Conservation (phyloP, 2,329 filamentous ascomycete species). For the Penicillium sp. region DNA sequence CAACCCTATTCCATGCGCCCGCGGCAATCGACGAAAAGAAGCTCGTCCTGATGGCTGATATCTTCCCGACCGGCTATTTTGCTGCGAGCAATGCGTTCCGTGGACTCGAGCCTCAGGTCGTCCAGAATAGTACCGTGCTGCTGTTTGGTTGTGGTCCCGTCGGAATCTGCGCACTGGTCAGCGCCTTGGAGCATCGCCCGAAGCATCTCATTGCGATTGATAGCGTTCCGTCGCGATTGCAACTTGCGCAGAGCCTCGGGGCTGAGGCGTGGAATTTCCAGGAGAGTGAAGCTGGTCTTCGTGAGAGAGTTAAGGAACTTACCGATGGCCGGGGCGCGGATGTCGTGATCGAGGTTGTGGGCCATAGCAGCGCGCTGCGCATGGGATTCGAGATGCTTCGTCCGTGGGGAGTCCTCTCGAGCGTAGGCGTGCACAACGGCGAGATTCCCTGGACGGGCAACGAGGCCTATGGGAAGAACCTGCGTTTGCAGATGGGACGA, state of each 20-base stretch:
- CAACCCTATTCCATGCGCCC: slow-evolving; percentile 72
- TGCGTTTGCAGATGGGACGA: slow-evolving; percentile 71
- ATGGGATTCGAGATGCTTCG: slow-evolving; percentile 72
- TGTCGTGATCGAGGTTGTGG: slow-evolving; percentile 76
- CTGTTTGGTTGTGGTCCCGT: slow-evolving; percentile 81
- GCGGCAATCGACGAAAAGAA: slow-evolving; percentile 68
- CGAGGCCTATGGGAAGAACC: slow-evolving; percentile 67
- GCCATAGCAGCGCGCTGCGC: slow-evolving; percentile 64
- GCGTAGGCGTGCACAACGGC: slow-evolving; percentile 72
- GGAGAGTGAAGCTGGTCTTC: slow-evolving; percentile 62
- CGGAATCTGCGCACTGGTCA: slow-evolving; percentile 78
- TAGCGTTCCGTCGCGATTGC: slow-evolving; percentile 70
- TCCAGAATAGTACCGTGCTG: slow-evolving; percentile 53
- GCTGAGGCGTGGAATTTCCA: slow-evolving; percentile 80
- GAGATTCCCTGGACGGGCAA: slow-evolving; percentile 67
- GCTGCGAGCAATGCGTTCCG: slow-evolving; percentile 74
- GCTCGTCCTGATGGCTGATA: slow-evolving; percentile 85
- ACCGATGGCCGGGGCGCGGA: slow-evolving; percentile 81
- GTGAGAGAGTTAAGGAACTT: slow-evolving; percentile 61
- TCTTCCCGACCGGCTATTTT: slow-evolving; percentile 81
- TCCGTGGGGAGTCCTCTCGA: slow-evolving; percentile 70
- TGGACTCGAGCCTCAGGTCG: slow-evolving; percentile 55
- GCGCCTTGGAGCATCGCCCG: slow-evolving; percentile 69
- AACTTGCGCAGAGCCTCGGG: slow-evolving; percentile 69
- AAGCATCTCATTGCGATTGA: slow-evolving; percentile 77